A percentile compares a stretch with the other conserved stretches of the same genome.
Conservation (phyloP, 441 rosid species). For the Eugenia klotzschiana region DNA sequence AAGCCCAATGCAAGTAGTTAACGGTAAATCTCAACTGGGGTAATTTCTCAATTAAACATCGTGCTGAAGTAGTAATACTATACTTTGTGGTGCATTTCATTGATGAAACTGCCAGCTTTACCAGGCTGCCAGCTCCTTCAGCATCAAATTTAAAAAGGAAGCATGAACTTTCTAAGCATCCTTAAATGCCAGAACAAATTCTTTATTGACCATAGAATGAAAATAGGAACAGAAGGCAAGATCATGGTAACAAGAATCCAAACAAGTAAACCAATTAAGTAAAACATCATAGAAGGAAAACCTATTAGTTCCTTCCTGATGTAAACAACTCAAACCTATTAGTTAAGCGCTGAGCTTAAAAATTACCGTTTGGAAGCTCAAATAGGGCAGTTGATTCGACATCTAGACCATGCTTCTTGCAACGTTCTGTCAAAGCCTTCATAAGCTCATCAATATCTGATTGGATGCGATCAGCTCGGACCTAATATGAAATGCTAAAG, state of each 20-base stretch:
- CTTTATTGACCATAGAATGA: neutral
- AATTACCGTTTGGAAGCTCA: slow-evolving; percentile 79
- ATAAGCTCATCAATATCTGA: slow-evolving; percentile 84
- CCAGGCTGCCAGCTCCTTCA: neutral
- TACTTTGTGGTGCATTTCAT: neutral
- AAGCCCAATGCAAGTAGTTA: neutral
- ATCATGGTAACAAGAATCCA: neutral
- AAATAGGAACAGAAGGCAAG: neutral
- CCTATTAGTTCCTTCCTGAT: neutral
- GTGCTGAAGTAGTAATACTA: neutral
- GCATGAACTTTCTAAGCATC: neutral
- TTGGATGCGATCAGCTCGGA: slow-evolving; percentile 90
- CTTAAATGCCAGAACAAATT: neutral
- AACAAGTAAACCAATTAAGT: neutral
- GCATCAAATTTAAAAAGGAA: neutral
- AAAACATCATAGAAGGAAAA: neutral
- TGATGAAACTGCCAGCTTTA: neutral
- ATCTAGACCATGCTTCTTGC: slow-evolving; percentile 77
- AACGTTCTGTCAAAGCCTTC: slow-evolving; percentile 65
- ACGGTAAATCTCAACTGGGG: neutral
- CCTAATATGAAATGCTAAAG: slow-evolving; percentile 31
- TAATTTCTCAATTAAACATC: neutral
- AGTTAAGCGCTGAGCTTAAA: neutral
- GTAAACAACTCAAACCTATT: too few relatives aligned
- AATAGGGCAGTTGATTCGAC: slow-evolving; percentile 64